A percentile compares a stretch with the other conserved stretches of the same genome.
Evolutionary conservation across 202 grass and related monocot genomes (phyloP).

Genomic region (Carex arenaria): DNA sequence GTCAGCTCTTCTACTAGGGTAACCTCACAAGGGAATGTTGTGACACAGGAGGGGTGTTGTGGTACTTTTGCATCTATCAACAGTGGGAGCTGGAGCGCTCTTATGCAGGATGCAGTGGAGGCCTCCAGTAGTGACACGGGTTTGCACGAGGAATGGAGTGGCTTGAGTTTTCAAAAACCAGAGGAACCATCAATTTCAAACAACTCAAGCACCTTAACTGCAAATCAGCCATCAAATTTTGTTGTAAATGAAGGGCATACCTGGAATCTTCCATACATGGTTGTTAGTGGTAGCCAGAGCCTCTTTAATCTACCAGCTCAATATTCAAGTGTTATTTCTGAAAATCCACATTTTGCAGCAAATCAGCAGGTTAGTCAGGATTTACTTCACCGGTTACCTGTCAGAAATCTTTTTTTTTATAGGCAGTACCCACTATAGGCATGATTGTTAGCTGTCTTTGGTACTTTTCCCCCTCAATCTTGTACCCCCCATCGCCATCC

Average conservation of each 20-base stretch:
- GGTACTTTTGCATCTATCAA: constrained; percentile 59
- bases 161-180: constrained; percentile 58
- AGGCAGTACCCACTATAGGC: not conserved
- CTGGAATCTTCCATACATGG: not conserved
- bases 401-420: not conserved
- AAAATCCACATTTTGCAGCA: constrained; percentile 31
- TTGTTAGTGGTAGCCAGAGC: not conserved
- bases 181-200: constrained; percentile 39
- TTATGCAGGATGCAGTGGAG: constrained; percentile 92
- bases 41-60: constrained; percentile 50
- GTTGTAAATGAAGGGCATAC: not conserved
- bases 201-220: constrained; percentile 11
- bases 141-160: constrained; percentile 75
- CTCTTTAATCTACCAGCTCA: not conserved
- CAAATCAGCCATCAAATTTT: constrained; percentile 2
- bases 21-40: constrained; percentile 38
- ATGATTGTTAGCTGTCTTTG: not conserved
- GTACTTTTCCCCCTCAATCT: not conserved
- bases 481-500: not conserved
- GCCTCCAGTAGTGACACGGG: constrained; percentile 70
- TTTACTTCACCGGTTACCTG: not conserved
- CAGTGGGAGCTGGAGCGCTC: constrained; percentile 93
- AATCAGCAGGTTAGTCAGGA: constrained; percentile 35
- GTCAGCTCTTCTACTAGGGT: constrained; percentile 57
- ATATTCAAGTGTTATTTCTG: constrained; percentile 25